These are phyloP conservation scores for Paecilomyces variotii DNA, from an alignment of 2,329 filamentous ascomycete genomes.

Conservation along the genomic window DNA sequence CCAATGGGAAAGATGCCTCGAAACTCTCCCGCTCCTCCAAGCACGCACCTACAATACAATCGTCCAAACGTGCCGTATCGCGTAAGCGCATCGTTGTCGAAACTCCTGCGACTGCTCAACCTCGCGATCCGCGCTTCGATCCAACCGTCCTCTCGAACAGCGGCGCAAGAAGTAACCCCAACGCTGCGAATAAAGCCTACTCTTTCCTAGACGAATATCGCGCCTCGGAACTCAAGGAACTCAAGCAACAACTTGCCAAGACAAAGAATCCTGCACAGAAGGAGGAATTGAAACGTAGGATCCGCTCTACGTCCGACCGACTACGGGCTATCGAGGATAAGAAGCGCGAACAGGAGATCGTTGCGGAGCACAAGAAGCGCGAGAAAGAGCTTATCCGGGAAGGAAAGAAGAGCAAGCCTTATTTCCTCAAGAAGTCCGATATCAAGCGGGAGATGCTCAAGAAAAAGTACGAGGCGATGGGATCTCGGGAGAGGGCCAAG, in stretches of 20 bases:
- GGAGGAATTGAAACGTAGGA: constrained; percentile 61
- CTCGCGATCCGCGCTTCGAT: constrained; percentile 85
- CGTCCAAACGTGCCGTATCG: constrained; percentile 75
- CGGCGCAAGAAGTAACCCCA: constrained; percentile 20
- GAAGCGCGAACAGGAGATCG: constrained; percentile 60
- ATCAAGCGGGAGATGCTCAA: constrained; percentile 78
- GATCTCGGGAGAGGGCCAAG: constrained; percentile 73
- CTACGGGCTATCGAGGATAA: constrained; percentile 63
- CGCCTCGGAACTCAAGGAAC: constrained; percentile 68
- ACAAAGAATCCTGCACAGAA: constrained; percentile 58
- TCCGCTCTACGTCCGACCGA: constrained; percentile 71
- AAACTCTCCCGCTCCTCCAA: constrained; percentile 57
- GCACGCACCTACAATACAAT: constrained; percentile 77
- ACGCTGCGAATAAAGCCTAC: constrained; percentile 64
- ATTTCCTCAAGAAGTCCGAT: constrained; percentile 86
- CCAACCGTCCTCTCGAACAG: constrained; percentile 42
- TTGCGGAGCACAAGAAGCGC: constrained; percentile 66
- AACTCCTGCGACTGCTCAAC: constrained; percentile 47
- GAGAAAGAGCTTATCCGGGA: constrained; percentile 80
- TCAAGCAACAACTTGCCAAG: constrained; percentile 60
- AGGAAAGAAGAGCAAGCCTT: constrained; percentile 73
- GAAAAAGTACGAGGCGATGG: constrained; percentile 75
- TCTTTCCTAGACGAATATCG: constrained; percentile 83
- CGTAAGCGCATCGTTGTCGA: constrained; percentile 68
- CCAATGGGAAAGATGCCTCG: constrained; percentile 27